Conservation (phyloP, 2,329 filamentous ascomycete species). For the Penicillium sp. region DNA sequence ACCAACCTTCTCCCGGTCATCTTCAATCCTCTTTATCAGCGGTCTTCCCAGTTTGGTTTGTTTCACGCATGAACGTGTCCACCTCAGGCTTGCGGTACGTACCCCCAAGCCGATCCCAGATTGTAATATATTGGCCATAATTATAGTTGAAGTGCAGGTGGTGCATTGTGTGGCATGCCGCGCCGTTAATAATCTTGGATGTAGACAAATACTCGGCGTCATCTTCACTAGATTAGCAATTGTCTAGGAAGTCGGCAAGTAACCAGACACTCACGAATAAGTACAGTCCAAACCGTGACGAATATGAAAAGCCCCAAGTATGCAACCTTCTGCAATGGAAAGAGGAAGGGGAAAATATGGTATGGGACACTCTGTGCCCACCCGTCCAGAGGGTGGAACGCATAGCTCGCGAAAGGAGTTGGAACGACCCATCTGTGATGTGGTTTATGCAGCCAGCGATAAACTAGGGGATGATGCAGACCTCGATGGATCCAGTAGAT, state of each 20-base stretch:
- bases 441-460: constrained; percentile 89
- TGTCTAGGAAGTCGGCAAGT: neutral
- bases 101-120: constrained; percentile 85
- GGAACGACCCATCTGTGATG: constrained; percentile 99
- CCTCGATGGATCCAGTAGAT: constrained; percentile 91
- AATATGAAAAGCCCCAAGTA: constrained; percentile 84
- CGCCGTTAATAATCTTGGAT: constrained; percentile 81
- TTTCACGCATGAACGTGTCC: constrained; percentile 18
- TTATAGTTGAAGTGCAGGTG: constrained; percentile 88
- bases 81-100: constrained; percentile 49
- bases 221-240: constrained; percentile 44
- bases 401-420: constrained; percentile 85
- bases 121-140: constrained; percentile 90
- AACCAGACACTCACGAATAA: constrained; percentile 61
- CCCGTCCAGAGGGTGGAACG: constrained; percentile 92
- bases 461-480: constrained; percentile 75
- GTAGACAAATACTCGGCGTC: constrained; percentile 92
- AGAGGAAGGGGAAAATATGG: constrained; percentile 87
- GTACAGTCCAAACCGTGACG: constrained; percentile 93
- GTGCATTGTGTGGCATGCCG: constrained; percentile 87
- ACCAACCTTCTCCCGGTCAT: neutral
- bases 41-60: constrained; percentile 1
- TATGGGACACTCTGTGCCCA: constrained; percentile 86
- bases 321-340: constrained; percentile 87
- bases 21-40: constrained; percentile 9